These are phyloP conservation scores for Thelephora ganbajun DNA, from an alignment of 768 basidiomycete genomes.

Conservation along the genomic window DNA sequence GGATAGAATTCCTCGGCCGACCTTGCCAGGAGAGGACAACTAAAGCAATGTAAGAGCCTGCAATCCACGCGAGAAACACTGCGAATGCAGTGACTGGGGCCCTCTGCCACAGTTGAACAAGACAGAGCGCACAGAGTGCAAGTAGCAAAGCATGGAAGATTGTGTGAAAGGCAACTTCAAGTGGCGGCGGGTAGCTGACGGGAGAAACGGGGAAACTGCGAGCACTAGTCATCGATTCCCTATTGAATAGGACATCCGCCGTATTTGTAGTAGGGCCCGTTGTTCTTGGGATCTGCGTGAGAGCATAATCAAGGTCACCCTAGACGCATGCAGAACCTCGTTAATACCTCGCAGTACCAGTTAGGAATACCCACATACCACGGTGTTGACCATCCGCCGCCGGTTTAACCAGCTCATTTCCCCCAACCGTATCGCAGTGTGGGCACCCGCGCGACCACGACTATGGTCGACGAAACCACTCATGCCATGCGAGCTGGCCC, in stretches of 20 bases:
- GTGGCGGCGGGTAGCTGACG: conserved; percentile 20
- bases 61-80: conserved; percentile 49
- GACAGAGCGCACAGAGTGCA: conserved; percentile 40
- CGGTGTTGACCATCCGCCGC: conserved; percentile 53
- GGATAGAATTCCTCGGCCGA: conserved; percentile 40
- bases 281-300: conserved; percentile 40
- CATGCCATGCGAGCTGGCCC: conserved; percentile 32
- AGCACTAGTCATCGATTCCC: conserved; percentile 21
- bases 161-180: conserved; percentile 29
- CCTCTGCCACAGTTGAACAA: conserved; percentile 44
- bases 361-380: conserved; percentile 31
- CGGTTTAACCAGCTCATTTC: conserved; percentile 73
- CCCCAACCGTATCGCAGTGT: conserved; percentile 38
- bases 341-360: conserved; percentile 1
- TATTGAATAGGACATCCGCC: conserved; percentile 27
- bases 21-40: conserved; percentile 43
- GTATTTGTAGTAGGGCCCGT: conserved; percentile 32
- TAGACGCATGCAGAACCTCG: conserved; percentile 17
- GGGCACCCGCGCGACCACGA: conserved; percentile 19
- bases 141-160: conserved; percentile 45
- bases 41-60: conserved; percentile 42
- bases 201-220: too few relatives aligned
- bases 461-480: conserved; percentile 24
- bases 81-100: conserved; percentile 43
- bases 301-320: conserved; percentile 63